phyloP scores from a whole-genome alignment of 495 filamentous ascomycete species.

The Talaromyces stipitatus region DNA sequence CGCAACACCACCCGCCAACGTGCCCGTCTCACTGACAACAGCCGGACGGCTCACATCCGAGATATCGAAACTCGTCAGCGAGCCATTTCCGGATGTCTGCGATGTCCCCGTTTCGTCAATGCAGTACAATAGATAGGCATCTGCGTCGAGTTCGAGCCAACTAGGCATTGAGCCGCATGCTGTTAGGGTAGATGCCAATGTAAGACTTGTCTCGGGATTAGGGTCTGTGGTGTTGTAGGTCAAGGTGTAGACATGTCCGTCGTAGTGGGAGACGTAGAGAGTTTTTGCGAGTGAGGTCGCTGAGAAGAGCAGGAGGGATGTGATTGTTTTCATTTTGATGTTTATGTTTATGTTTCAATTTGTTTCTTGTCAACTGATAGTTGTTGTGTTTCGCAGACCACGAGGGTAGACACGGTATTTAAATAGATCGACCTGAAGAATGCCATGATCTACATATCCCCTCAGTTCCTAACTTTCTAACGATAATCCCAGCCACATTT shows the following conservation, averaged over 20 bases:
- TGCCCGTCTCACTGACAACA: constrained; percentile 17
- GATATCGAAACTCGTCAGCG: constrained; percentile 9
- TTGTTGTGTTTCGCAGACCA: too few relatives aligned
- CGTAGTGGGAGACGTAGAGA: constrained; percentile 57
- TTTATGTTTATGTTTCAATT: too few relatives aligned
- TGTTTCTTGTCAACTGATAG: too few relatives aligned
- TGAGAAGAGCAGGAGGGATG: not conserved
- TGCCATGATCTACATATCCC: too few relatives aligned
- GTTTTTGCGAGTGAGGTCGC: constrained; percentile 26
- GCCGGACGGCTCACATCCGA: not conserved
- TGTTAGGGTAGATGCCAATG: constrained; percentile 26
- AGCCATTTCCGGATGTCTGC: constrained; percentile 13
- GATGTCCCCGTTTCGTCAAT: constrained; percentile 38
- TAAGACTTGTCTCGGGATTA: constrained; percentile 19
- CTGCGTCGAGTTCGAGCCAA: constrained; percentile 52
- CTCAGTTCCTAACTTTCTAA: too few relatives aligned
- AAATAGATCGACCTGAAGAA: too few relatives aligned
- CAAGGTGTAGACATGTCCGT: constrained; percentile 48
- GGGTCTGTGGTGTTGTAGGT: constrained; percentile 26
- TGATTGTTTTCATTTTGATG: not conserved
- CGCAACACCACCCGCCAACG: constrained; percentile 30
- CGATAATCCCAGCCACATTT: too few relatives aligned
- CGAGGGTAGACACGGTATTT: too few relatives aligned
- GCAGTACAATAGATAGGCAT: constrained; percentile 48
- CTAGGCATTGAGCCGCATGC: constrained; percentile 49